These are phyloP conservation scores for Hyaloscypha finlandica DNA, from an alignment of 495 filamentous ascomycete genomes.

Conservation along the genomic window DNA sequence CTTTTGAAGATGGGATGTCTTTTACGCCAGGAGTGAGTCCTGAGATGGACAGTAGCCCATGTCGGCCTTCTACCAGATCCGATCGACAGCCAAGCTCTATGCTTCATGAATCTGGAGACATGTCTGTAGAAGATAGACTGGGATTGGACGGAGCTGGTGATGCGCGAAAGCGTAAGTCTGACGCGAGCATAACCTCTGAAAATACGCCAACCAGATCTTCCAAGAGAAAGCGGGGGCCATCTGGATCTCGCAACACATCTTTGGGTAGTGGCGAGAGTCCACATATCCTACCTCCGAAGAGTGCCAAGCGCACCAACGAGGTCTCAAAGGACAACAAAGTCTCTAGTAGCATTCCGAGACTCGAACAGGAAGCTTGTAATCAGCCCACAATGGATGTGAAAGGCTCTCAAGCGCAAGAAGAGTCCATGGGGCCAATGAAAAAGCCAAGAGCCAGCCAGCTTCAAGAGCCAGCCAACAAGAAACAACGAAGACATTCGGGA, in stretches of 20 bases:
- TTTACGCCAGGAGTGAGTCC: background rate
- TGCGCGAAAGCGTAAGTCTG: background rate
- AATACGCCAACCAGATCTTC: background rate
- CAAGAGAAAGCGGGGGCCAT: background rate
- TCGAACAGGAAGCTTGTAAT: background rate
- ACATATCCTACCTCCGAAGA: background rate
- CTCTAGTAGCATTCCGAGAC: background rate
- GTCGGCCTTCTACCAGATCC: background rate
- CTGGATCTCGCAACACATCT: background rate
- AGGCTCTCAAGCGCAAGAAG: background rate
- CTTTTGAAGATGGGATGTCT: background rate
- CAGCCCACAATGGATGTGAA: background rate
- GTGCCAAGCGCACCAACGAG: background rate
- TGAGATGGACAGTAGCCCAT: background rate
- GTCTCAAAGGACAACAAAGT: background rate
- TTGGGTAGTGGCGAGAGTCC: background rate
- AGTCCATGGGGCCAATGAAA: background rate
- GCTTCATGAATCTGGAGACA: background rate
- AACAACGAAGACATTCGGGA: background rate
- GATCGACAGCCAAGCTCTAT: background rate
- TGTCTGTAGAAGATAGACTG: background rate
- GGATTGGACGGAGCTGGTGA: background rate
- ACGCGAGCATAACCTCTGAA: background rate
- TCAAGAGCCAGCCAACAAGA: background rate
- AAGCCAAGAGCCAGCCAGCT: background rate